These are phyloP conservation scores for Emergomyces orientalis DNA, from an alignment of 2,329 filamentous ascomycete genomes.

Conservation along the genomic window DNA sequence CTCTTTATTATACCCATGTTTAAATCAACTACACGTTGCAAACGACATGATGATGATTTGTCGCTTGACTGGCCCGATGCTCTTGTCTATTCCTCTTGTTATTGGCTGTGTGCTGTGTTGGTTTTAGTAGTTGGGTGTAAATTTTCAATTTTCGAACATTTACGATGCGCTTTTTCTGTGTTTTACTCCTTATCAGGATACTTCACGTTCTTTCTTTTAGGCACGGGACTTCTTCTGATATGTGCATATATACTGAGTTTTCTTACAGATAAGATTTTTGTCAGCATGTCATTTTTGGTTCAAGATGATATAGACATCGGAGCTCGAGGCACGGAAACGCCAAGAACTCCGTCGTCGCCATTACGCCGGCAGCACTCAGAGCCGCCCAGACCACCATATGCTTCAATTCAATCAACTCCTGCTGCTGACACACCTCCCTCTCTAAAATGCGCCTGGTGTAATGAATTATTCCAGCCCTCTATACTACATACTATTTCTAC, in stretches of 20 bases:
- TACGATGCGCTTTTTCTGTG: background rate
- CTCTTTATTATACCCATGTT: background rate
- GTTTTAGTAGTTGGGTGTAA: no score
- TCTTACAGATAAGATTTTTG: background rate
- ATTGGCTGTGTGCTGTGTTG: background rate
- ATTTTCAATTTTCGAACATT: background rate
- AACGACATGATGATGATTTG: background rate
- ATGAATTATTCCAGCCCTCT: slow-evolving; percentile 24
- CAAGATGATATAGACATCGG: slow-evolving; percentile 29
- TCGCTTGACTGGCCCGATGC: background rate
- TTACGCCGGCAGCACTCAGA: slow-evolving; percentile 34
- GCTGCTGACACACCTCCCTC: background rate
- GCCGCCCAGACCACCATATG: slow-evolving; percentile 26
- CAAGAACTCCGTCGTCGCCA: slow-evolving; percentile 20
- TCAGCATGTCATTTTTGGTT: slow-evolving; percentile 27
- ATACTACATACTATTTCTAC: slow-evolving; percentile 19
- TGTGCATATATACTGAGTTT: slow-evolving; percentile 1
- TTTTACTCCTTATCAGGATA: background rate
- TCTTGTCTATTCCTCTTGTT: background rate
- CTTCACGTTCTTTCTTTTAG: background rate
- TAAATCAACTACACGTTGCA: background rate
- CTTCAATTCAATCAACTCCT: slow-evolving; percentile 27
- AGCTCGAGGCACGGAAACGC: slow-evolving; percentile 21
- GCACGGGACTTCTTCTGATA: background rate
- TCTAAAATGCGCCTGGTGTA: slow-evolving; percentile 31